These are phyloP conservation scores for Endotrypanum monterogeii DNA, from an alignment of 208 protist species.

Conservation along the genomic window DNA sequence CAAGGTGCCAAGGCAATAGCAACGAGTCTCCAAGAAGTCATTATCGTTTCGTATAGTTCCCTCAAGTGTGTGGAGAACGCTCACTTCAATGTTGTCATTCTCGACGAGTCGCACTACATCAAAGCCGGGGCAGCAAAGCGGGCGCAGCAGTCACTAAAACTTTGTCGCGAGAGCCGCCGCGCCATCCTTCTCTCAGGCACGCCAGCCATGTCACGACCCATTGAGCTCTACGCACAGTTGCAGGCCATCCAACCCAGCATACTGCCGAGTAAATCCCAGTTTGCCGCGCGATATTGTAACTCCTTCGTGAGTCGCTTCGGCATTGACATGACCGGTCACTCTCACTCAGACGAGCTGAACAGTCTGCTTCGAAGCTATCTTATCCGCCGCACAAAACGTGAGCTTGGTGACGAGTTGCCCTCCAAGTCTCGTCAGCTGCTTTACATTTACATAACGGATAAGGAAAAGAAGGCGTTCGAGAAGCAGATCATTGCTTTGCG, in stretches of 20 bases:
- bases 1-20: slow-evolving; percentile 56
- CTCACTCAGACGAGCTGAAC: slow-evolving; percentile 92
- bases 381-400: slow-evolving; percentile 94
- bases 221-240: slow-evolving; percentile 96
- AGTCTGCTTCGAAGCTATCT: slow-evolving; percentile 88
- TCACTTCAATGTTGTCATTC: slow-evolving; percentile 90
- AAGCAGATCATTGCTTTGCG: slow-evolving; percentile 73
- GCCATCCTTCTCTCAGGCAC: slow-evolving; percentile 94
- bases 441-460: slow-evolving; percentile 85
- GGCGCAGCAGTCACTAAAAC: slow-evolving; percentile 72
- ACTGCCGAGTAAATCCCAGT: slow-evolving; percentile 77
- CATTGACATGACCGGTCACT: slow-evolving; percentile 75
- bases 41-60: slow-evolving; percentile 85
- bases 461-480: slow-evolving; percentile 82
- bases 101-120: slow-evolving; percentile 96
- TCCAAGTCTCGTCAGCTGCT: slow-evolving; percentile 87
- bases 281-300: slow-evolving; percentile 95
- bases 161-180: slow-evolving; percentile 73
- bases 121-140: slow-evolving; percentile 89
- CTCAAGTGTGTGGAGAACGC: slow-evolving; percentile 65
- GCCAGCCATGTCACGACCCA: slow-evolving; percentile 91
- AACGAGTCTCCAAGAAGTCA: slow-evolving; percentile 54
- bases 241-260: slow-evolving; percentile 64
- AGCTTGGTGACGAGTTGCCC: slow-evolving; percentile 89
- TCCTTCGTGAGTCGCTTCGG: slow-evolving; percentile 75